Base-by-base conservation (phyloP, 495 filamentous ascomycete genomes). In the Penicillium manginii region DNA sequence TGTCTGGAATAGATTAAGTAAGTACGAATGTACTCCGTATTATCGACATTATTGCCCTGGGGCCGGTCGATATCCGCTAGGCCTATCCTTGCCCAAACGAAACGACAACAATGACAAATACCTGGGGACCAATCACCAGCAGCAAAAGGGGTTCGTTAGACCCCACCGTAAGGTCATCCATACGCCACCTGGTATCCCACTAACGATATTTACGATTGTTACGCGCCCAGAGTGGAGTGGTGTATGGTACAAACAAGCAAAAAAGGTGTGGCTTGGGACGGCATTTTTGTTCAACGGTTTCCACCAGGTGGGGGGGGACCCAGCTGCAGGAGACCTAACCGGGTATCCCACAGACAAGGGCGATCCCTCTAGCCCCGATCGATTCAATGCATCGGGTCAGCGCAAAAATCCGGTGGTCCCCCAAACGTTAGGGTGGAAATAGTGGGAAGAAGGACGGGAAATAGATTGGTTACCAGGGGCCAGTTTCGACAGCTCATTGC, bases 41-140 rank as follows among this genome's bases (percentile, higher is more conserved):
- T 43, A 43, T n/a, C 47, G 15, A 43, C 31, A 32, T 50, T 58
- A 55, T 50, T 47, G 35, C 12, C 15, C 35, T 17, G 33, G 17
- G 37, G 37, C 12, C 57, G 52, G 62, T 59, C 54, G 42, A 54
- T 60, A 62, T 14, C 61, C 64, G 68, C 60, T 55, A 29, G 42
- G 49, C 56, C 8, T 60, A 77, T 75, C 74, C 58, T 65, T 73
- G 11, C 67, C 71, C 32, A 26, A 65, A 66, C 4, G 14, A 46
- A 59, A 29, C 63, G 55, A 37, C 37, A 46, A 67, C 52, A 73
- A 72, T 77, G 71, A 75, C 74, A 77, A 77, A 77, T 77, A 77
- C 65, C 59, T 68, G 61, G 42, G 35, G 52, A 33, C 57, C 57
- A 60, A 60, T 60, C 14, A 50, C 0, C 12, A 3, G 2, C 5